Conservation (phyloP, 108 stramenopile genomes). For the Pseudonitzschia multistriata region DNA sequence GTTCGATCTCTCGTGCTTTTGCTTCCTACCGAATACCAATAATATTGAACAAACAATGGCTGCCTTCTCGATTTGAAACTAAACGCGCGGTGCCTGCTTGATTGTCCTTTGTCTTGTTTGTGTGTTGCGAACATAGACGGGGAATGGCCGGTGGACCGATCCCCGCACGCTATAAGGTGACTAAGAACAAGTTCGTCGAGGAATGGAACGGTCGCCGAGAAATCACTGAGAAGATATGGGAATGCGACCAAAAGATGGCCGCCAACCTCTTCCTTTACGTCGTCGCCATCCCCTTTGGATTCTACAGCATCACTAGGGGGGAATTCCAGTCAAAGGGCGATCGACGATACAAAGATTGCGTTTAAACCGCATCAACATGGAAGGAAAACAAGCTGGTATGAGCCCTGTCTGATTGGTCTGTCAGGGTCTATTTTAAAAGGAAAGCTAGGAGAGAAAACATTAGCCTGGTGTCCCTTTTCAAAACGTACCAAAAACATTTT, state of each 20-base stretch:
- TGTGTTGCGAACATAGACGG: conserved; percentile 37
- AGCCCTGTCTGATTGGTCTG: no score
- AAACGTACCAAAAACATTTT: no score
- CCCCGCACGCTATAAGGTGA: conserved; percentile 65
- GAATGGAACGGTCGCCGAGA: conserved; percentile 87
- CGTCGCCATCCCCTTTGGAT: conserved; percentile 50
- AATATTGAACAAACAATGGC: no score
- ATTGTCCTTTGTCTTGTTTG: not conserved
- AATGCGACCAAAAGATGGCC: conserved; percentile 32
- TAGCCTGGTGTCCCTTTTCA: no score
- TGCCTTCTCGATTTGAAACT: no score
- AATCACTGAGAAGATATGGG: conserved; percentile 72
- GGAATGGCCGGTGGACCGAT: conserved; percentile 74
- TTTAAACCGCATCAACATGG: conserved; percentile 29
- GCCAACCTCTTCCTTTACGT: conserved; percentile 44
- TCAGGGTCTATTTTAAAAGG: no score
- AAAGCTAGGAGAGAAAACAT: no score
- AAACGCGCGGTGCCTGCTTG: not conserved
- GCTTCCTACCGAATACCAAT: no score
- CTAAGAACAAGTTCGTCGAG: conserved; percentile 84
- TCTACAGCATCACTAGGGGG: conserved; percentile 55
- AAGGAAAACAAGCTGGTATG: no score
- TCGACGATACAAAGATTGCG: conserved; percentile 66
- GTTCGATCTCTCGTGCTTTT: no score
- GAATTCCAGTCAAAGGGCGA: conserved; percentile 72